Base-by-base conservation (phyloP, 345 rosid species). In the Eucalyptus dawsonii region DNA sequence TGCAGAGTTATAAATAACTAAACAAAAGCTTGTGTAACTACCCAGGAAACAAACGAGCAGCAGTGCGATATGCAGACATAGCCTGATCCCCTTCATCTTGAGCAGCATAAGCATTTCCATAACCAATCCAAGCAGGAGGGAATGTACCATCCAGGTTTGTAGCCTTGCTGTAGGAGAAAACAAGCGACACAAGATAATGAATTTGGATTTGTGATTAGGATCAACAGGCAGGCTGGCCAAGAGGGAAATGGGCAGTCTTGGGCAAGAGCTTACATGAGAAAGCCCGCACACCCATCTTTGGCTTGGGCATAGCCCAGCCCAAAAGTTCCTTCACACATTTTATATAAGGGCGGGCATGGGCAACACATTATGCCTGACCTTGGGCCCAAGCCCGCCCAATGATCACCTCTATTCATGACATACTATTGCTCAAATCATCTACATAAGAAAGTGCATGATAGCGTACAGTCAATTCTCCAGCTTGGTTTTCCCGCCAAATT, bases 21-120 rank as follows among this genome's bases (percentile, higher is more conserved):
- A 34, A 86, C 62, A 67, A 19, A 88, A 72, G 12, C 87, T 8
- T 19, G 54, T n/a, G 42, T 34, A 56, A 76, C 91, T 96, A 98
- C 99, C 99, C 99, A 27, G 99, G 99, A 92, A 98, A 97, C 90
- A 98, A 93, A 80, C 99, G 96, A 89, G 99, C 99, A 86, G 98
- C 99, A 62, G 96, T 95, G 24, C 99, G 98, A 91, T 98, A 98
- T 89, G 97, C 99, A 13, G 98, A 93, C 99, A 98, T 96, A 89
- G 99, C 99, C 92, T 96, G 99, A 91, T 98, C 99, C 88, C 98
- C 99, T 93, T 96, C 99, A 86, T 97, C 98, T 92, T 93, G 94
- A 88, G 96, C 97, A 50, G 98, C 97, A 94, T 91, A 98, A 88
- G 99, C 96, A 95, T 97, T 96, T 86, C 98, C 99, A 92, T 87